Evolutionary conservation across 2,329 filamentous ascomycete species (phyloP), one percentile per base, ranked within the genome.

Genomic region (Fusarium incarnatum): DNA sequence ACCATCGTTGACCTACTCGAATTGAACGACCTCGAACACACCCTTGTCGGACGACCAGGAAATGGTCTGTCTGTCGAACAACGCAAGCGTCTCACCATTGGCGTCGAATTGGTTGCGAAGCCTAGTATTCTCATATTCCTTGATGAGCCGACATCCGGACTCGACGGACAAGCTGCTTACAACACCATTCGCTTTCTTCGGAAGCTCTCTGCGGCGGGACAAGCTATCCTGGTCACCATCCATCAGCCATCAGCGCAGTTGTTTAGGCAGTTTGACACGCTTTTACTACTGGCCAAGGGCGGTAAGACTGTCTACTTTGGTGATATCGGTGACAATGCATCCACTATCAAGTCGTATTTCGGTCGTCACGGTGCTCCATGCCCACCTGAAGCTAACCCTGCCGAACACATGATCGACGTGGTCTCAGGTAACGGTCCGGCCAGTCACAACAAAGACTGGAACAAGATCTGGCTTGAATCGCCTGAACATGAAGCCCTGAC

Each of bases 401-500:
- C 92, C 1, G 92, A 94, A 77, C 92, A 90, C 82, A 93, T 94
- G 89, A 87, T 94, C 58, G 84, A 87, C 47, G 83, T 86, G 23
- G 84, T 86, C 15, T 86, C 86, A 3, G 86, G 87, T 1, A 85
- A 1, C 75, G 79, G 34, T 74, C 85, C 1, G 83, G 83, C 0
- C 81, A 88, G 70, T 82, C 85, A 80, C 54, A 79, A 72, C 72
- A 82, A 68, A 45, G 86, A 92, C 75, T 93, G 89, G 90, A 90
- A 89, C 75, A 83, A 92, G 37, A 86, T 92, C 68, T 94, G 91
- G 92, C 81, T 85, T 20, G 84, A 84, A 18, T 93, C 88, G 0
- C 82, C 87, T 2, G 85, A 92, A 73, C 85, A 89, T 66, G 80
- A 82, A 1, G 78, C 82, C 5, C 80, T 92, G 34, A 79, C 86